Percentiles rank a stretch among this genome's conserved stretches.
phyloP scores from a whole-genome alignment of 345 rosid species.

The Brassica carinata region DNA sequence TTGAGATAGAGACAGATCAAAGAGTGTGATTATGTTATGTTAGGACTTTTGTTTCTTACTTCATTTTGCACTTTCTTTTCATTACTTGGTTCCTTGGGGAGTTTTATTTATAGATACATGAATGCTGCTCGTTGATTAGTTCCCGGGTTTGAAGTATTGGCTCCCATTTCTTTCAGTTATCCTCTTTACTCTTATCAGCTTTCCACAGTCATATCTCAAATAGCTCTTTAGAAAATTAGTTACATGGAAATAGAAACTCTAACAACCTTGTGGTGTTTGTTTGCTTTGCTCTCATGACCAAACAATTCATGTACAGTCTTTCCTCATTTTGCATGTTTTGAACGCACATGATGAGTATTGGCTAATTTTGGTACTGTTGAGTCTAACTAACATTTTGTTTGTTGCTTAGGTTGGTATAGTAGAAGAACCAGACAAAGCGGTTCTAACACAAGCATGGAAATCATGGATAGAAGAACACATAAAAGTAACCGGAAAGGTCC shows the following conservation, averaged over 20 bases:
- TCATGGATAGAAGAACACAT: slow-evolving; percentile 97
- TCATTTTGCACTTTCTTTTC: background rate
- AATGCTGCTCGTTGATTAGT: background rate
- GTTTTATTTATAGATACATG: background rate
- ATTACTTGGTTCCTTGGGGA: background rate
- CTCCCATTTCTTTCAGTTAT: background rate
- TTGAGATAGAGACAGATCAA: background rate
- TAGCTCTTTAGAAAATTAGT: background rate
- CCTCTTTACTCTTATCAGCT: background rate
- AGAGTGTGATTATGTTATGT: background rate
- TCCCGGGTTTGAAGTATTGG: background rate
- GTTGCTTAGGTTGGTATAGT: slow-evolving; percentile 64
- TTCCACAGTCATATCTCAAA: background rate
- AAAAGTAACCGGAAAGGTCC: slow-evolving; percentile 74
- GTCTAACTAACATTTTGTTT: background rate
- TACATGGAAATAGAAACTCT: background rate
- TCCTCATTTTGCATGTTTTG: background rate
- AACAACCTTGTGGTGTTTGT: background rate
- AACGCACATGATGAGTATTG: background rate
- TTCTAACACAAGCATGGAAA: slow-evolving; percentile 87
- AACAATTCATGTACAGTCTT: background rate
- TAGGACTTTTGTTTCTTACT: background rate
- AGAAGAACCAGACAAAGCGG: slow-evolving; percentile 66
- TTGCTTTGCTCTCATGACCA: background rate
- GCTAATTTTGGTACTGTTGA: slow-evolving; percentile 1